Base-by-base conservation (phyloP, 2,329 filamentous ascomycete genomes). In the Cordyceps javanica region DNA sequence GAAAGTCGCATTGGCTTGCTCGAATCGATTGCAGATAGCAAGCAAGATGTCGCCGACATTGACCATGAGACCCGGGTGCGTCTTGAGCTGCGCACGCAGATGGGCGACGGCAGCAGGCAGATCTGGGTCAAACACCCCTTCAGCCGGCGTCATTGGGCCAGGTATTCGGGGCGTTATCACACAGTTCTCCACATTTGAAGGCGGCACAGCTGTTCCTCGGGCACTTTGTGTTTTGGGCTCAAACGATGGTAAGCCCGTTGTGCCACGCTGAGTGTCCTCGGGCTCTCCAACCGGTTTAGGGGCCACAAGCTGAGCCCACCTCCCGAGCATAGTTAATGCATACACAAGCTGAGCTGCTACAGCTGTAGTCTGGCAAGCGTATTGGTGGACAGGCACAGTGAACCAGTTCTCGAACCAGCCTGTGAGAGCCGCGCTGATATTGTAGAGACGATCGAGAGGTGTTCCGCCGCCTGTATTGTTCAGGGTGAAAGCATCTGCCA, bases 371-470 rank as follows among this genome's bases (percentile, higher is more conserved):
- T 81, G 68, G 30, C 73, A 70, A 58, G 76, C 75, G 56, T 78
- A 80, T 3, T 71, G 66, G 0, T 66, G 61, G 0, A 74, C 66
- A 0, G 80, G 75, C 0, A 83, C 66, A 0, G 70, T 64, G 2
- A 78, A 69, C 72, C 79, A 80, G 38, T 69, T 69, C 2, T 80
- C 73, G 50, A 83, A 82, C 69, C 77, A 83, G 0, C 67, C 65
- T 38, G 73, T 75, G 0, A 82, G 64, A 1, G 80, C 76, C 16
- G 71, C 68, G 45, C 77, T 75, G 4, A 78, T 77, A 25, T 75
- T 74, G 60, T 78, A 80, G 10, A 84, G 75, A 3, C 75, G 69
- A 57, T 82, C 78, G 2, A 82, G 69, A 0, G 75, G 72, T 0
- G 76, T 75, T 0, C 75, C 67, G 1, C 69, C 68, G 4, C 72